Percentiles rank a stretch among this genome's conserved stretches.
These are phyloP conservation scores for Aspergillus affinis DNA, from an alignment of 495 filamentous ascomycete genomes.

Conservation along the genomic window DNA sequence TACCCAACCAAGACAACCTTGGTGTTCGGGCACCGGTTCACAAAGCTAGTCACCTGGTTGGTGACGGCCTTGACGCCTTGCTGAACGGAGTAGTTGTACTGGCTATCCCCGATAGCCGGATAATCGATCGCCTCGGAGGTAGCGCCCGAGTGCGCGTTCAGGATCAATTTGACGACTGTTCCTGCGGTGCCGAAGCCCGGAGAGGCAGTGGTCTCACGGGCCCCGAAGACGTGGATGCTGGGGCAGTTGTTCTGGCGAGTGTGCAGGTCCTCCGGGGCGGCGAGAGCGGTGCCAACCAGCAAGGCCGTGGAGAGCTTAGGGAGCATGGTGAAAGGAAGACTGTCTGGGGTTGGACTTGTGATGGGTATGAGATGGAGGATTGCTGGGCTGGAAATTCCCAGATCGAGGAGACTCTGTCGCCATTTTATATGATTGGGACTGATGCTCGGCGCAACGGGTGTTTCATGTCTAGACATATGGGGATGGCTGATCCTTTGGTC, in stretches of 20 bases:
- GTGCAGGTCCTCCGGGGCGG: background rate
- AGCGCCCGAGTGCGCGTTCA: background rate
- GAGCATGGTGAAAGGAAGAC: background rate
- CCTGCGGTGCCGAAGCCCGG: background rate
- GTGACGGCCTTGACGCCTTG: constrained; percentile 1
- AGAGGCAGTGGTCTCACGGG: background rate
- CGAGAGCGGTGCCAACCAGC: background rate
- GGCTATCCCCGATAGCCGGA: background rate
- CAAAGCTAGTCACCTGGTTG: constrained; percentile 5
- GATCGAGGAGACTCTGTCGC: background rate
- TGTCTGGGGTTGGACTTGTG: no score
- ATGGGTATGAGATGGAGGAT: background rate
- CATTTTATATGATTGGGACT: background rate
- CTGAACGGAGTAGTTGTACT: background rate
- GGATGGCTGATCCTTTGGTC: background rate
- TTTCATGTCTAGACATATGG: background rate
- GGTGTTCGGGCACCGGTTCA: background rate
- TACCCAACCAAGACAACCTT: constrained; percentile 8
- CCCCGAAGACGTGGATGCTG: constrained; percentile 3
- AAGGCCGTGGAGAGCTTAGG: background rate
- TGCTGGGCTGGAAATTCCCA: background rate
- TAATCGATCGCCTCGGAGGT: constrained; percentile 5
- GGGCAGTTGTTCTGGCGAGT: constrained; percentile 3
- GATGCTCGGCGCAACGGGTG: background rate
- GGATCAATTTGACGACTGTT: constrained; percentile 1